These are phyloP conservation scores for Arthrobotrys sinensis DNA, from an alignment of 2,329 filamentous ascomycete genomes.

Conservation along the genomic window DNA sequence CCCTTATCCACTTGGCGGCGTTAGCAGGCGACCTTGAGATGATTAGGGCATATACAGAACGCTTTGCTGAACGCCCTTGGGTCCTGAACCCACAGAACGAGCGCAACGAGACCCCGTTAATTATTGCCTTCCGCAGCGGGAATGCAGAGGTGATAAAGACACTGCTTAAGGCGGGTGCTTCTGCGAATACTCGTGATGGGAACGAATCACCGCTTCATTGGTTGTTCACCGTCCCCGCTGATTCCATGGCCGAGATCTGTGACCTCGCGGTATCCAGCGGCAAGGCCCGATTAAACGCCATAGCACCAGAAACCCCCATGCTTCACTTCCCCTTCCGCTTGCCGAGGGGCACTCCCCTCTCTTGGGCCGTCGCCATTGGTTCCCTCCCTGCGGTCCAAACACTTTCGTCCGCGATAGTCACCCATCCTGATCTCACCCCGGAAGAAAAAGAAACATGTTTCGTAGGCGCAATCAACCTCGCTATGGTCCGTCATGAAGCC, in stretches of 20 bases:
- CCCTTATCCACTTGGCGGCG: slow-evolving; percentile 42
- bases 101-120: slow-evolving; percentile 34
- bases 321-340: slow-evolving; percentile 52
- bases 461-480: slow-evolving; percentile 41
- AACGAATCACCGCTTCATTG: slow-evolving; percentile 44
- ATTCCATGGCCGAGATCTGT: slow-evolving; percentile 33
- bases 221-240: slow-evolving; percentile 39
- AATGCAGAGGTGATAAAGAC: slow-evolving; percentile 33
- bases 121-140: slow-evolving; percentile 44
- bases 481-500: slow-evolving; percentile 49
- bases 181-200: slow-evolving; percentile 39
- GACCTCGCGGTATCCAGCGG: slow-evolving; percentile 27
- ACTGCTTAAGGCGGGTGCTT: slow-evolving; percentile 35
- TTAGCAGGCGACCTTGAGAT: slow-evolving; percentile 37
- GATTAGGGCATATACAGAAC: background rate
- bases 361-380: slow-evolving; percentile 39
- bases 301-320: slow-evolving; percentile 38
- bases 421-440: background rate
- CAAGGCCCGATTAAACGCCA: slow-evolving; percentile 26
- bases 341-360: slow-evolving; percentile 39
- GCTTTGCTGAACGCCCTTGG: slow-evolving; percentile 29
- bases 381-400: slow-evolving; percentile 24
- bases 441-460: slow-evolving; percentile 42
- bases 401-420: slow-evolving; percentile 35
- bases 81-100: slow-evolving; percentile 37